Percentiles rank a stretch among this genome's conserved stretches.
Conservation (phyloP, 371 early-diverging fungal genomes). For the Mortierella sp. region DNA sequence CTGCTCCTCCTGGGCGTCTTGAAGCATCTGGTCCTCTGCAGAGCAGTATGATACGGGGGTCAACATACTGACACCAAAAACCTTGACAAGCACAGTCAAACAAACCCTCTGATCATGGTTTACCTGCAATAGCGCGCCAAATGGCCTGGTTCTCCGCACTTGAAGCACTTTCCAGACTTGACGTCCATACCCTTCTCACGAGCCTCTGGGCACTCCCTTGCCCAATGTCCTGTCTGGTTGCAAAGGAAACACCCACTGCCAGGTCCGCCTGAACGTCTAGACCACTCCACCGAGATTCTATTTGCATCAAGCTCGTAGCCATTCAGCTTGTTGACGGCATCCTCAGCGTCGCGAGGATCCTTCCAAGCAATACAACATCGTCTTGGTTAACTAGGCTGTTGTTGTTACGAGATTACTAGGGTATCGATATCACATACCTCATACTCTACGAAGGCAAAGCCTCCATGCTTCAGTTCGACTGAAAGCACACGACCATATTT, state of each 20-base stretch:
- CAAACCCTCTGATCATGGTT: background rate
- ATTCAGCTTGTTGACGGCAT: slow-evolving; percentile 58
- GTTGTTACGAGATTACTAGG: background rate
- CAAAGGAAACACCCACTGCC: slow-evolving; percentile 64
- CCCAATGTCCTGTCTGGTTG: slow-evolving; percentile 64
- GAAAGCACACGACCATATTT: slow-evolving; percentile 56
- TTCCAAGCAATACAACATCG: slow-evolving; percentile 12
- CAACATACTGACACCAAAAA: no score
- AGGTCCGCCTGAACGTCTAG: slow-evolving; percentile 59
- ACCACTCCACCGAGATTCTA: slow-evolving; percentile 60
- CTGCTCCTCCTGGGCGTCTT: slow-evolving; percentile 23
- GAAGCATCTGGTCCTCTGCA: slow-evolving; percentile 17
- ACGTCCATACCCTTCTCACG: slow-evolving; percentile 65
- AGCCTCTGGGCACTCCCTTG: slow-evolving; percentile 65
- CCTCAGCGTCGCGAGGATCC: slow-evolving; percentile 62
- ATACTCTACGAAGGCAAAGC: slow-evolving; percentile 68
- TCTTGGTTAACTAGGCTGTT: no score
- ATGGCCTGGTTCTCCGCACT: slow-evolving; percentile 63
- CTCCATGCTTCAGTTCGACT: slow-evolving; percentile 57
- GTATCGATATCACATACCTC: slow-evolving; percentile 52
- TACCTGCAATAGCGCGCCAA: slow-evolving; percentile 57
- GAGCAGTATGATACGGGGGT: no score
- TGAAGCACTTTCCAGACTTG: slow-evolving; percentile 63
- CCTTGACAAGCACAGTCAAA: no score
- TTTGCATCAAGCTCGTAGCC: slow-evolving; percentile 58